A percentile compares a stretch with the other conserved stretches of the same genome.
Conservation (phyloP, 768 basidiomycete genomes). For the Infundibulicybe gibba region DNA sequence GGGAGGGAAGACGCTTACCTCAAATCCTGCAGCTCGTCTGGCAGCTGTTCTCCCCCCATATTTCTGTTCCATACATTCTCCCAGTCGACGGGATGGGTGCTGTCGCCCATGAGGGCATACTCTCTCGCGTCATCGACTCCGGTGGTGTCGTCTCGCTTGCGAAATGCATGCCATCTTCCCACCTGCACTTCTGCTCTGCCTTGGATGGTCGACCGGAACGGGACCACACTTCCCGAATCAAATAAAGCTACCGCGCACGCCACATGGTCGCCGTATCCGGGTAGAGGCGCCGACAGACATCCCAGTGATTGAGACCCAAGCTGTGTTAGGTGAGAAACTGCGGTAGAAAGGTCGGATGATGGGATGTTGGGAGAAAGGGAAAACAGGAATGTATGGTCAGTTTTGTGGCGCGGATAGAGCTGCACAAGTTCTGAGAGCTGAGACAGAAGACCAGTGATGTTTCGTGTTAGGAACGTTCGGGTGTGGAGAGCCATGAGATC, state of each 20-base stretch:
- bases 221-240: conserved; percentile 32
- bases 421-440: conserved; percentile 24
- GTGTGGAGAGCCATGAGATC: conserved; percentile 25
- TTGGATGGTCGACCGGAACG: conserved; percentile 63
- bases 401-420: conserved; percentile 16
- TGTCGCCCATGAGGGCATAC: conserved; percentile 3
- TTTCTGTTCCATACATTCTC: conserved; percentile 44
- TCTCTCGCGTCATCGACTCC: conserved; percentile 3
- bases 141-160: conserved; percentile 25
- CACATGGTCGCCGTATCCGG: conserved; percentile 23
- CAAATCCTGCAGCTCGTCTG: conserved; percentile 30
- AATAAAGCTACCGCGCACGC: conserved; percentile 60
- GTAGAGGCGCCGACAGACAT: conserved; percentile 56
- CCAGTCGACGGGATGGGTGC: conserved; percentile 36
- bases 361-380: conserved; percentile 42
- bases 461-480: conserved; percentile 36
- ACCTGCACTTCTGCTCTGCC: conserved; percentile 60
- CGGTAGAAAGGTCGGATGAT: conserved; percentile 31
- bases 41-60: conserved; percentile 21
- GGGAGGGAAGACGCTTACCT: conserved; percentile 24
- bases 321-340: conserved; percentile 34
- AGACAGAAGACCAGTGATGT: conserved; percentile 27
- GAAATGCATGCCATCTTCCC: conserved; percentile 67
- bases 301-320: conserved; percentile 46
- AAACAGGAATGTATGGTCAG: conserved; percentile 42